Percentiles rank a stretch among this genome's conserved stretches.
These are phyloP conservation scores for Xylogone sp. DNA, from an alignment of 2,329 filamentous ascomycete species.

Conservation along the genomic window DNA sequence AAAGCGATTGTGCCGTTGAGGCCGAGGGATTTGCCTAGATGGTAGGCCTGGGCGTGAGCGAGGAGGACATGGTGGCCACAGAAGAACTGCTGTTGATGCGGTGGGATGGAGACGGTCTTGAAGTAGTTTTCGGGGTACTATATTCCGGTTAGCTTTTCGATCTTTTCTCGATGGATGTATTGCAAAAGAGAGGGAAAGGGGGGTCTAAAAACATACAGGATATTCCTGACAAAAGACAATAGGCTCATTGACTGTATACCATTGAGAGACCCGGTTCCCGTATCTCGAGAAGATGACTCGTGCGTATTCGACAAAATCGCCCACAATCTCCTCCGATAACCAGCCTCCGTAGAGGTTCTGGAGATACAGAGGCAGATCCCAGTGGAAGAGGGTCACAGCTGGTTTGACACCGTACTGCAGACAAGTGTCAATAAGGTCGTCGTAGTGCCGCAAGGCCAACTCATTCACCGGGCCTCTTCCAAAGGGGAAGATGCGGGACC, in stretches of 20 bases:
- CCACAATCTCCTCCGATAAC: conserved; percentile 41
- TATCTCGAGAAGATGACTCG: conserved; percentile 46
- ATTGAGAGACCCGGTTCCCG: conserved; percentile 44
- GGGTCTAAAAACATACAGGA: conserved; percentile 7
- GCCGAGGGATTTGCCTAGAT: conserved; percentile 47
- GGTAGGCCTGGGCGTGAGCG: conserved; percentile 41
- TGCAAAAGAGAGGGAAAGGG: neutral
- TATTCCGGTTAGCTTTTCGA: neutral
- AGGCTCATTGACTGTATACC: conserved; percentile 50
- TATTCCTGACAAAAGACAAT: conserved; percentile 22
- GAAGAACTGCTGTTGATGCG: conserved; percentile 32
- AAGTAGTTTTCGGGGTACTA: conserved; percentile 25
- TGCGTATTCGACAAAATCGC: conserved; percentile 47
- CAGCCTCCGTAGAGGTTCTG: conserved; percentile 36
- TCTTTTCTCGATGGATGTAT: neutral
- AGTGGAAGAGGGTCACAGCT: conserved; percentile 42
- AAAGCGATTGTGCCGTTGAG: conserved; percentile 43
- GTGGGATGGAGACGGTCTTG: conserved; percentile 26
- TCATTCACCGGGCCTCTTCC: conserved; percentile 45
- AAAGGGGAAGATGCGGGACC: conserved; percentile 48
- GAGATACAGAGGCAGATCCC: conserved; percentile 19
- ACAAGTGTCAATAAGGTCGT: conserved; percentile 45
- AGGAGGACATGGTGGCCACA: conserved; percentile 37
- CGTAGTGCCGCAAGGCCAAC: conserved; percentile 45
- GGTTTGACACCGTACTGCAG: conserved; percentile 45